Conservation (phyloP, 2,329 filamentous ascomycete species). For the Trichoderma harzianum region DNA sequence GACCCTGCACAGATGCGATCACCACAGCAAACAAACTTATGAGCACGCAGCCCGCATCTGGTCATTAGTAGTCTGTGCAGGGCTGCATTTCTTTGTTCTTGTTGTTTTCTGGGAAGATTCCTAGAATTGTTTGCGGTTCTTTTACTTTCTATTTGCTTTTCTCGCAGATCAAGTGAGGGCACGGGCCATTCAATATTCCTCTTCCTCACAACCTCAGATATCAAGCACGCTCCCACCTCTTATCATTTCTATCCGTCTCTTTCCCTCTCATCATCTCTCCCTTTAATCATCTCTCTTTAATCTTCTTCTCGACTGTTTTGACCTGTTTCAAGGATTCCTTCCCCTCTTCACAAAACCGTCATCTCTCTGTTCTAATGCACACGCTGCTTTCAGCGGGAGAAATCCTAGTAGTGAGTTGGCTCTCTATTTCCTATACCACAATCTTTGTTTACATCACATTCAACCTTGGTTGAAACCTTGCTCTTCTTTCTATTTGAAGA, state of each 20-base stretch:
- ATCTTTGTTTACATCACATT: not conserved
- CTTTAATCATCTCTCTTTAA: not conserved
- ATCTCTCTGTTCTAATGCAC: not conserved
- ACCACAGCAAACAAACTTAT: not conserved
- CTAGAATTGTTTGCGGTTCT: not conserved
- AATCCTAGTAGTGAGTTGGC: constrained; percentile 3
- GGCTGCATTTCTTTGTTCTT: not conserved
- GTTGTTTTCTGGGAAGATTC: not conserved
- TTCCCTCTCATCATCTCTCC: too few relatives aligned
- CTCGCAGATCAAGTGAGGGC: not conserved
- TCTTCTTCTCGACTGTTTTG: not conserved
- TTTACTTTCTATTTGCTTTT: not conserved
- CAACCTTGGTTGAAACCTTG: accelerated
- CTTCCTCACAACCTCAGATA: not conserved
- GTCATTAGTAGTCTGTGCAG: not conserved
- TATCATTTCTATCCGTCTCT: too few relatives aligned
- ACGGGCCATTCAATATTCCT: not conserved
- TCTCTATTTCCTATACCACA: not conserved
- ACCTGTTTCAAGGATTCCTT: not conserved
- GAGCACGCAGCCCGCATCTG: not conserved
- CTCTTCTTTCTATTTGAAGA: not conserved
- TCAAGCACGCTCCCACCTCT: not conserved
- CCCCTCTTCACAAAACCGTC: not conserved
- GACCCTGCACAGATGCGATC: not conserved
- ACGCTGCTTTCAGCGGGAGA: not conserved